Base-by-base conservation (phyloP, 2,329 filamentous ascomycete genomes). In the Microdochium trichocladiopsis region DNA sequence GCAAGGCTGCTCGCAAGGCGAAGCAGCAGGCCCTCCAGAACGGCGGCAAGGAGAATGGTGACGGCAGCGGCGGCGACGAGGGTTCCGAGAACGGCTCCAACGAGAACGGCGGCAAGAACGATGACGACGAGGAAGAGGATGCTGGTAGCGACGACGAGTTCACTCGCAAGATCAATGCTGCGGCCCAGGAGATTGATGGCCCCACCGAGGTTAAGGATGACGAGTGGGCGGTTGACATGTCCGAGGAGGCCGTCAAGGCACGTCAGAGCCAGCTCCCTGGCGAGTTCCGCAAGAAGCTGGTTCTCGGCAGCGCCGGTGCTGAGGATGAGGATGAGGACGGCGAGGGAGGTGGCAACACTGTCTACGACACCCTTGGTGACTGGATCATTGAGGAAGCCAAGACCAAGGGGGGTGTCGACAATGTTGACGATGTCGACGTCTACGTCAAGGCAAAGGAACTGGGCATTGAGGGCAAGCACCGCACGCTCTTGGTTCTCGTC, bases 401-500 rank as follows among this genome's bases (percentile, higher is more conserved):
- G 54, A 80, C 83, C 58, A 85, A 87, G 72, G 88, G 87, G 56
- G 78, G 84, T 61, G 78, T 96, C 62, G 79, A 84, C 72, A 85
- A 91, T 54, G 81, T 99, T 58, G 86, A 90, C 66, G 92, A 95
- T 64, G 80, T 97, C 59, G 87, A 92, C 37, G 90, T 99, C 68
- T 97, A 95, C 72, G 76, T 95, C 73, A 97, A 99, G 80, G 93
- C 93, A 58, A 94, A 95, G 76, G 94, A 97, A 63, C 79, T 97
- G 52, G 92, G 92, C 62, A 94, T 99, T 58, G 93, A 96, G 74
- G 72, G 73, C 73, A 99, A 97, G 83, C 89, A 96, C 78, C 91
- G 88, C 73, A 96, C 92, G 49, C 80, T 96, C 52, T 82, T 92
- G 53, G 92, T 99, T 54, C 84, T 99, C 47, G 90, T 92, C 49